Percentiles rank a stretch among this genome's conserved stretches.
Conservation (phyloP, 2,329 filamentous ascomycete genomes). For the Venturiaceae sp. region DNA sequence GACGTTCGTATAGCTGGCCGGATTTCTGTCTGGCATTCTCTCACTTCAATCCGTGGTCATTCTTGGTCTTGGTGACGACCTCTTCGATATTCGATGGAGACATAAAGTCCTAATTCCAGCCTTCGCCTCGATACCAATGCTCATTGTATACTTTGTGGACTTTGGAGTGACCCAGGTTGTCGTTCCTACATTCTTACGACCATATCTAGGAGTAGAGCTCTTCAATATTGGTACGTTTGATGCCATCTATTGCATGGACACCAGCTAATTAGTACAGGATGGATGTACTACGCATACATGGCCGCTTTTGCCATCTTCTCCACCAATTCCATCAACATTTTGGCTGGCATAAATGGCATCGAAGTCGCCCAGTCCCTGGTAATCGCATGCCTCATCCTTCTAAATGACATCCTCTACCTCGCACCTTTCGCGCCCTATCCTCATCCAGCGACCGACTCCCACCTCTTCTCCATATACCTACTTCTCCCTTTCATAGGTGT, state of each 20-base stretch:
- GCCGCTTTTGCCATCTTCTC: conserved; percentile 93
- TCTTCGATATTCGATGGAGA: conserved; percentile 97
- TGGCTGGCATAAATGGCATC: conserved; percentile 98
- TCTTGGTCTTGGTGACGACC: conserved; percentile 87
- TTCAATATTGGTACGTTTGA: conserved; percentile 56
- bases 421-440: conserved; percentile 62
- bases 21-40: conserved; percentile 87
- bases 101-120: conserved; percentile 98
- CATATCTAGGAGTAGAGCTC: conserved; percentile 66
- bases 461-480: conserved; percentile 92
- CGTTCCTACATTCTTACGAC: conserved; percentile 74
- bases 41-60: conserved; percentile 86
- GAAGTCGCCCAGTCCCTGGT: conserved; percentile 92
- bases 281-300: conserved; percentile 91
- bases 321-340: conserved; percentile 97
- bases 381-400: conserved; percentile 69
- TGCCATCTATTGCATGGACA: conserved; percentile 4
- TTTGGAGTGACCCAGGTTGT: conserved; percentile 96
- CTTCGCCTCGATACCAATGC: conserved; percentile 83
- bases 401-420: conserved; percentile 86
- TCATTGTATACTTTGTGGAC: conserved; percentile 96
- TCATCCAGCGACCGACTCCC: conserved; percentile 89
- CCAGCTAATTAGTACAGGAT: conserved; percentile 23
- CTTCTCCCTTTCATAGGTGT: conserved; percentile 91
- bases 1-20: conserved; percentile 57